phyloP scores from a whole-genome alignment of 1,284 basidiomycete species.

The Irpex lacteus region DNA sequence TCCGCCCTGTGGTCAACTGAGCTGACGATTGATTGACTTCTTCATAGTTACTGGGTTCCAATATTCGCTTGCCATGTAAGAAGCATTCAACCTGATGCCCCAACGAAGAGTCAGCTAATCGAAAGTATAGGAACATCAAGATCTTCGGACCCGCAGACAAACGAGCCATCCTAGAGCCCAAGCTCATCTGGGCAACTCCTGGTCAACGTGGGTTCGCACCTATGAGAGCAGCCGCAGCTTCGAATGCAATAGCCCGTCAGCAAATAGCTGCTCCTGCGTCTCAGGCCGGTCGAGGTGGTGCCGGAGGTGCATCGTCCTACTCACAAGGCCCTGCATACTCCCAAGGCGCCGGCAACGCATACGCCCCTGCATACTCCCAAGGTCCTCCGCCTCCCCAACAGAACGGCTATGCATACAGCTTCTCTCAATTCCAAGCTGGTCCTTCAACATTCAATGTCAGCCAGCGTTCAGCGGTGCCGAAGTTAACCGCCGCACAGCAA shows the following conservation, averaged over 20 bases:
- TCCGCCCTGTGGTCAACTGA: not conserved
- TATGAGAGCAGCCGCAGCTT: constrained; percentile 21
- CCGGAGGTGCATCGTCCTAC: too few relatives aligned
- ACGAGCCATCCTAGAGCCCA: constrained; percentile 59
- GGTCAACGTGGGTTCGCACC: constrained; percentile 52
- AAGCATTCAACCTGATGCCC: constrained; percentile 4
- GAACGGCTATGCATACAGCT: not conserved
- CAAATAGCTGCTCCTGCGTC: constrained; percentile 1
- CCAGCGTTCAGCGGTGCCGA: constrained; percentile 26
- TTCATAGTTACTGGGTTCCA: constrained; percentile 39
- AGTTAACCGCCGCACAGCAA: constrained; percentile 23
- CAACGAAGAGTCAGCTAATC: constrained; percentile 1
- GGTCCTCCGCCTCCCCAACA: not conserved
- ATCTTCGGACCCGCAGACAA: constrained; percentile 69
- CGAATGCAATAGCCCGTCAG: not conserved
- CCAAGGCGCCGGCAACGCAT: not conserved
- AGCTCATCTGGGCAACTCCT: constrained; percentile 74
- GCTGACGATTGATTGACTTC: not conserved
- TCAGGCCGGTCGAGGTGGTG: not conserved
- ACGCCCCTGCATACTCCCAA: not conserved
- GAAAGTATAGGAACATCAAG: constrained; percentile 52
- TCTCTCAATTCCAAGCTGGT: constrained; percentile 4
- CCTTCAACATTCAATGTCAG: not conserved
- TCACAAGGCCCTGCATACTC: not conserved
- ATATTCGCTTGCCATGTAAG: constrained; percentile 64